A percentile compares a stretch with the other conserved stretches of the same genome.
These are phyloP conservation scores for Fusarium setosum DNA, from an alignment of 2,329 filamentous ascomycete genomes.

Conservation along the genomic window DNA sequence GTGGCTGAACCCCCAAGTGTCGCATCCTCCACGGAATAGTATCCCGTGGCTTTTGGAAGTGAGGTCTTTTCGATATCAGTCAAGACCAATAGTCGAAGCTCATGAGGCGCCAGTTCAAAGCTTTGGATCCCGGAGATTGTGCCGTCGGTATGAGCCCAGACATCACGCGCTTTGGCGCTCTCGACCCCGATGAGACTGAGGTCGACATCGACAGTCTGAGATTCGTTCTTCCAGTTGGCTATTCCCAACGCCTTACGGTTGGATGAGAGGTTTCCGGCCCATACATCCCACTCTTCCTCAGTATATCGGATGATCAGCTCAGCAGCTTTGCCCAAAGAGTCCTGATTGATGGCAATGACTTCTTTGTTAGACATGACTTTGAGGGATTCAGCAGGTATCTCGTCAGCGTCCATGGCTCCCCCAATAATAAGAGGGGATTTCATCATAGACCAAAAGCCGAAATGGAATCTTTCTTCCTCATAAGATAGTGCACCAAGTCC, in stretches of 20 bases:
- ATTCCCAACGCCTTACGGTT: constrained; percentile 57
- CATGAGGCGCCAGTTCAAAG: constrained; percentile 50
- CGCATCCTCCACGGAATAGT: constrained; percentile 54
- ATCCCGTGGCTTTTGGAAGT: constrained; percentile 41
- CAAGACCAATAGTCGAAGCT: constrained; percentile 53
- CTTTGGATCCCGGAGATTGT: constrained; percentile 47
- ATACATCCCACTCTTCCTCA: constrained; percentile 62
- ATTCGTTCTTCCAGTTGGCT: constrained; percentile 61
- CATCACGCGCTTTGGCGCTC: constrained; percentile 52
- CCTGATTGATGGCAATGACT: constrained; percentile 69
- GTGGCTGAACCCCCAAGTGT: constrained; percentile 49
- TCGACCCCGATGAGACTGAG: constrained; percentile 53
- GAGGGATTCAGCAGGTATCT: constrained; percentile 54
- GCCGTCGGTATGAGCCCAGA: constrained; percentile 53
- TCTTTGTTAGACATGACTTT: constrained; percentile 61
- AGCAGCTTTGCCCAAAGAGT: constrained; percentile 62
- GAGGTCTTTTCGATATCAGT: constrained; percentile 45
- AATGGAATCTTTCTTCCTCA: constrained; percentile 63
- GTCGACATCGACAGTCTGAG: constrained; percentile 55
- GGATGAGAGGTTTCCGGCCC: constrained; percentile 59
- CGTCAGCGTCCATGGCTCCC: constrained; percentile 51
- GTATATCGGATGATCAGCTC: constrained; percentile 60
- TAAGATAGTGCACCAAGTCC: constrained; percentile 57
- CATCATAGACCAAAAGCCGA: constrained; percentile 63
- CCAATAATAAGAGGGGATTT: constrained; percentile 64